Evolutionary conservation across 179 eudicot species (phyloP), one percentile per base, ranked within the genome.

Genomic region (Heliamphora pulchella): DNA sequence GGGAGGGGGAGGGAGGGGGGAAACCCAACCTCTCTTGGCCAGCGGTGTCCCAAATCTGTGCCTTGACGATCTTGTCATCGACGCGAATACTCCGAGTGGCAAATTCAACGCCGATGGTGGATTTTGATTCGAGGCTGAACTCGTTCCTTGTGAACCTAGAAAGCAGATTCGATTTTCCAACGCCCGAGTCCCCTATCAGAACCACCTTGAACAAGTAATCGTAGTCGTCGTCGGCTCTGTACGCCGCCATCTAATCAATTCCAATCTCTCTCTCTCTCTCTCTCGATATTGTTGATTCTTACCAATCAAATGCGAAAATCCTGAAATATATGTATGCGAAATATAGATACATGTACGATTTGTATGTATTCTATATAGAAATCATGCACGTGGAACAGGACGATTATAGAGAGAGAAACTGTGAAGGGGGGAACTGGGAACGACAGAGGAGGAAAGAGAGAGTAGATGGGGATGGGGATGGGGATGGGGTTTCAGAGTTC

Each of bases 31-130:
- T 61, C 69, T 85, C 88, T 75, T 86, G 88, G 22, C 88, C 88
- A 71, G 88, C 88, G 50, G 88, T 86, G 62, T 86, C 88, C 88
- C 88, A 86, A 82, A 85, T 85, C 85, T 85, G 87, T 39, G 87
- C 87, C 78, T 85, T 85, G 55, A 85, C 82, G 74, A 86, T 79
- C 83, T 86, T 86, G n/a, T 86, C 89, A 59, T 86, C 87, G 44
- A 87, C 87, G 55, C 80, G 82, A 54, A 87, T 83, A 59, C 83
- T 82, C 43, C 89, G 67, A 10, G 89, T 87, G 8, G 89, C 89
- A 68, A 87, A 87, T 79, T 87, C 89, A 18, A 87, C 89, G 7
- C 89, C 89, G 55, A 87, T 87, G 6, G 89, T 87, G 47, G 89
- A 87, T 48, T 87, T 87, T 0, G 89, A 87, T 43, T 87, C 89